Conservation (phyloP, 2,329 filamentous ascomycete species). For the Sporothrix schenckii region DNA sequence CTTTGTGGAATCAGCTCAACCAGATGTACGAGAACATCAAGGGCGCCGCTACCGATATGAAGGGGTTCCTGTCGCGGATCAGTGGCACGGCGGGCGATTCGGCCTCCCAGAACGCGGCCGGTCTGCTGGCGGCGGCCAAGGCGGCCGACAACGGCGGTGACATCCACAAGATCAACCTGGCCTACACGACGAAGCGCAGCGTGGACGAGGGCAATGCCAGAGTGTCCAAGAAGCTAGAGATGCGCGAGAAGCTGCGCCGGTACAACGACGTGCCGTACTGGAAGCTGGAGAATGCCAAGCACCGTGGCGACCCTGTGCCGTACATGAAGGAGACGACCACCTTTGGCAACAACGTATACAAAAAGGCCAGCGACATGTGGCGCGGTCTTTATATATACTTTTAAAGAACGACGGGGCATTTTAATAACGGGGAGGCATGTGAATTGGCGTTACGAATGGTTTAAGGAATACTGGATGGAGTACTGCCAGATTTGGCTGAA, state of each 20-base stretch:
- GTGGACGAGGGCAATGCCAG: not conserved
- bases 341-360: not conserved
- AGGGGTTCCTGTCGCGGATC: not conserved
- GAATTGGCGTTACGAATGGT: not conserved
- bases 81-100: not conserved
- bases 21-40: conserved; percentile 6
- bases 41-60: conserved; percentile 4
- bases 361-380: not conserved
- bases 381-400: too few species aligned
- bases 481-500: too few species aligned
- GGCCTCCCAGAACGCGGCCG: not conserved
- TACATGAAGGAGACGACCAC: not conserved
- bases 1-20: conserved; percentile 16
- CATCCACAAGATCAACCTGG: conserved; percentile 12
- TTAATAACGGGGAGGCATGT: too few species aligned
- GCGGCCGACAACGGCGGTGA: not conserved
- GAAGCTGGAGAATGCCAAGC: too few species aligned
- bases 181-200: conserved; percentile 7
- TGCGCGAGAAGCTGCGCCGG: not conserved
- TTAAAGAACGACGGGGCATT: too few species aligned
- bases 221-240: not conserved
- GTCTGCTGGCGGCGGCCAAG: not conserved
- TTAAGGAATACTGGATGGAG: not conserved
- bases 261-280: too few species aligned
- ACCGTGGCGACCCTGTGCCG: not conserved